phyloP scores from a whole-genome alignment of 192 early-diverging fungal genomes.

The Podila epicladia region DNA sequence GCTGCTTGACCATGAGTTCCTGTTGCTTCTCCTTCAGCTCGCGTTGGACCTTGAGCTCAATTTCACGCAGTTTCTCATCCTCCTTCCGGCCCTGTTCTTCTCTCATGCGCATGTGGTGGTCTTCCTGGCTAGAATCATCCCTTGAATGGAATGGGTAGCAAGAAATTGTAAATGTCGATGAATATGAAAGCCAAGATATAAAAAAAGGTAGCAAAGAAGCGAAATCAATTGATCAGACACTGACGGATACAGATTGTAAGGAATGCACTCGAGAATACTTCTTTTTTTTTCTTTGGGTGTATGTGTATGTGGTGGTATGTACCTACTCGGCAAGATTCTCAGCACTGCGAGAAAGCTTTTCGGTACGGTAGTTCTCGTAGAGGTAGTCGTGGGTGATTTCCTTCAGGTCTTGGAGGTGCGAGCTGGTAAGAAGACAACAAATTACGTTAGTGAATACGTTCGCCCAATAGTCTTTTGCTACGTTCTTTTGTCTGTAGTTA shows the following conservation, averaged over 20 bases:
- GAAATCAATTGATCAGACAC: neutral
- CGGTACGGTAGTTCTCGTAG: constrained; percentile 95
- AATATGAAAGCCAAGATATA: neutral
- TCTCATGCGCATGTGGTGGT: constrained; percentile 55
- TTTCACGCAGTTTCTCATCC: constrained; percentile 64
- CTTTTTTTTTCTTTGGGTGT: neutral
- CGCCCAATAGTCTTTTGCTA: neutral
- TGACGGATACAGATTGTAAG: neutral
- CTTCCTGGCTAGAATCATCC: constrained; percentile 14
- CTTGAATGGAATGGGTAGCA: constrained; percentile 3
- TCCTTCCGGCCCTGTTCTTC: constrained; percentile 65
- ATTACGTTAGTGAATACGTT: neutral
- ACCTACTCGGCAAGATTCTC: constrained; percentile 53
- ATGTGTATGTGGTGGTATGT: constrained; percentile 3
- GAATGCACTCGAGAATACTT: neutral
- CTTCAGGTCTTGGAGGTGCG: constrained; percentile 96
- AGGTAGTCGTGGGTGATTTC: constrained; percentile 96
- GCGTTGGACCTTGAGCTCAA: constrained; percentile 62
- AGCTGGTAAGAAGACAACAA: constrained; percentile 62
- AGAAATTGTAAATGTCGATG: neutral
- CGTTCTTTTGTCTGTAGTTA: neutral
- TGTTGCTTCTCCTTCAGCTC: constrained; percentile 67
- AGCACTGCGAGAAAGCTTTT: constrained; percentile 73
- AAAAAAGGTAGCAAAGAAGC: neutral
- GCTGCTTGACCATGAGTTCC: constrained; percentile 65